phyloP scores from a whole-genome alignment of 2,329 filamentous ascomycete genomes.

The Sarocladium brachiariae region DNA sequence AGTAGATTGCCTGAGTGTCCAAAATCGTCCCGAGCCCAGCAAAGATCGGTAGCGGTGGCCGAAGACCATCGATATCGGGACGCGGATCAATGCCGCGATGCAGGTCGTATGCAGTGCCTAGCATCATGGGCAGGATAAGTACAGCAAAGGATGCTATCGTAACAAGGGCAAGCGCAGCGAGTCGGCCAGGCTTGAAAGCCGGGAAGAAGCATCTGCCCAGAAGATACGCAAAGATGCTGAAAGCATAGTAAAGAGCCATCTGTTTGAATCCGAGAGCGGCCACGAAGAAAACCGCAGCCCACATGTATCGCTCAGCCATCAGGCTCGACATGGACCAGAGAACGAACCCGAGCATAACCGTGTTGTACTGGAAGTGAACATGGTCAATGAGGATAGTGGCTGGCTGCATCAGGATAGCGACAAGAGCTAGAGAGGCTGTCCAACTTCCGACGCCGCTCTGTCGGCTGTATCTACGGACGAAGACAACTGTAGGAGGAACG shows the following conservation, averaged over 20 bases:
- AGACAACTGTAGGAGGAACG: constrained; percentile 77
- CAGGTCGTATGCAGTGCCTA: constrained; percentile 63
- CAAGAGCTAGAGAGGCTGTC: constrained; percentile 77
- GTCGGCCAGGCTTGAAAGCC: constrained; percentile 56
- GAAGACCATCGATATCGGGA: constrained; percentile 49
- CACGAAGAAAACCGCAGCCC: constrained; percentile 92
- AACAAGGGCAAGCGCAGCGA: constrained; percentile 67
- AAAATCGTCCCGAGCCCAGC: constrained; percentile 50
- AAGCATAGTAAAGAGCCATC: constrained; percentile 97
- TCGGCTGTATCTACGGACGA: constrained; percentile 73
- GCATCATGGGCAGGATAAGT: constrained; percentile 67
- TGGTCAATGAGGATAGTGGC: constrained; percentile 88
- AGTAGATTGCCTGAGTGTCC: constrained; percentile 61
- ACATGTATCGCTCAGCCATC: constrained; percentile 74
- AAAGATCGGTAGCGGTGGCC: constrained; percentile 57
- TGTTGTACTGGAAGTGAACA: constrained; percentile 96
- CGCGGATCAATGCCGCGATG: constrained; percentile 54
- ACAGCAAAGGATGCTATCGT: constrained; percentile 68
- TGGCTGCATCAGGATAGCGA: constrained; percentile 88
- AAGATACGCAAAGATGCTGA: constrained; percentile 85
- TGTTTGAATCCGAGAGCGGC: constrained; percentile 95
- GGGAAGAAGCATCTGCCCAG: constrained; percentile 81
- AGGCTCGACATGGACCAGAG: constrained; percentile 84
- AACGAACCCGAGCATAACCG: constrained; percentile 91
- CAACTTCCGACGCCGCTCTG: constrained; percentile 71